phyloP scores from a whole-genome alignment of 2,329 filamentous ascomycete genomes.

The Fusarium abutilonis region DNA sequence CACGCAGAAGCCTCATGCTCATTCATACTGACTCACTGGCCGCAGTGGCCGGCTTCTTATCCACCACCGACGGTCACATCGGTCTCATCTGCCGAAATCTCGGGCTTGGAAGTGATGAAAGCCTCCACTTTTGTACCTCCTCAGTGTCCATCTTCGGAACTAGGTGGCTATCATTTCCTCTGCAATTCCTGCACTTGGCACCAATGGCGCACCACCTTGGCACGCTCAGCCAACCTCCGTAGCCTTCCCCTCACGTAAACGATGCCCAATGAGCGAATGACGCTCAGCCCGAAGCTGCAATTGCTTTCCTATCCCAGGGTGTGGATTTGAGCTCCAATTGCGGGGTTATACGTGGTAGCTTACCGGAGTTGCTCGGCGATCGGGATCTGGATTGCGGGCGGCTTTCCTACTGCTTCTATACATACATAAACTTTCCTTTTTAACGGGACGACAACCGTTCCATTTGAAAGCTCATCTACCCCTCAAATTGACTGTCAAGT shows the following conservation, averaged over 20 bases:
- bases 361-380: conserved; percentile 46
- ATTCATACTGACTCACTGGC: conserved; percentile 27
- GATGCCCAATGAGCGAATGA: conserved; percentile 31
- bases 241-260: conserved; percentile 28
- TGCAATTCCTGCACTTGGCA: conserved; percentile 26
- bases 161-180: conserved; percentile 23
- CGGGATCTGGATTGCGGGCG: conserved; percentile 41
- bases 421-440: conserved; percentile 39
- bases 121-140: conserved; percentile 20
- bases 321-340: conserved; percentile 44
- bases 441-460: neutral
- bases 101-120: conserved; percentile 13
- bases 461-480: conserved; percentile 24
- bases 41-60: conserved; percentile 26
- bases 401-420: conserved; percentile 34
- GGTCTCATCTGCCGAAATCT: conserved; percentile 38
- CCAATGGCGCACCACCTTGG: conserved; percentile 41
- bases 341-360: conserved; percentile 38
- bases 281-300: conserved; percentile 27
- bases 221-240: conserved; percentile 26
- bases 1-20: neutral
- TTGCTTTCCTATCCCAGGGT: conserved; percentile 42
- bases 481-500: conserved; percentile 29
- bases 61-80: conserved; percentile 29
- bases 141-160: conserved; percentile 19